Conservation (phyloP, 208 protist species). For the Pavlovales sp. region DNA sequence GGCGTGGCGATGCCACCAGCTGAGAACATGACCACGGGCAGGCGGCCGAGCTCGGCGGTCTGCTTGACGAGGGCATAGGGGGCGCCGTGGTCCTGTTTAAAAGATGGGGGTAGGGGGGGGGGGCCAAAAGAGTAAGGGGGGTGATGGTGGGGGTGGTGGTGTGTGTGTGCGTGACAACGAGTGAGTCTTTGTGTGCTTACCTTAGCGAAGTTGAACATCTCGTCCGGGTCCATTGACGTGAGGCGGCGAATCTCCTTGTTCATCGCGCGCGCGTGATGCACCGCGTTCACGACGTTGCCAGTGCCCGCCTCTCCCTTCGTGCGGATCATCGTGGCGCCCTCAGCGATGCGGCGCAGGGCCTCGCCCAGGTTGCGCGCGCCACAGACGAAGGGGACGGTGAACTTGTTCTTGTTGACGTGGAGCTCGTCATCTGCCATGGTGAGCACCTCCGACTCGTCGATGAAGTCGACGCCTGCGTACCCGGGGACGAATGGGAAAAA, state of each 20-base stretch:
- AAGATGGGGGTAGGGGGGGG: no score
- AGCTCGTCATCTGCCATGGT: slow-evolving; percentile 71
- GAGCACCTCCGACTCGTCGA: slow-evolving; percentile 79
- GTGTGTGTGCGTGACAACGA: no score
- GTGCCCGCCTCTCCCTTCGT: slow-evolving; percentile 81
- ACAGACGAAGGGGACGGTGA: slow-evolving; percentile 78
- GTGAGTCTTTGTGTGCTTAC: no score
- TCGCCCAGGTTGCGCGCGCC: slow-evolving; percentile 74
- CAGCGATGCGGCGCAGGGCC: slow-evolving; percentile 73
- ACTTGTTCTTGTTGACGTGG: slow-evolving; percentile 76
- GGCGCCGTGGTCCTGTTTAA: slow-evolving; percentile 54
- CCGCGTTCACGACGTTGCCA: slow-evolving; percentile 77
- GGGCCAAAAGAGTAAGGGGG: background rate
- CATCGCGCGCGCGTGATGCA: slow-evolving; percentile 68
- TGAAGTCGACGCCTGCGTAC: slow-evolving; percentile 70
- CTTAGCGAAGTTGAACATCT: slow-evolving; percentile 61
- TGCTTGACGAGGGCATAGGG: slow-evolving; percentile 66
- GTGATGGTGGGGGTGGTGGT: background rate
- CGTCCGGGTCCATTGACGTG: slow-evolving; percentile 69
- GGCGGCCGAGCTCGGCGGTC: slow-evolving; percentile 64
- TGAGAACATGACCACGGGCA: slow-evolving; percentile 81
- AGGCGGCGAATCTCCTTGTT: slow-evolving; percentile 66
- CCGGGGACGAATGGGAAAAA: no score
- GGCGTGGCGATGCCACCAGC: slow-evolving; percentile 78
- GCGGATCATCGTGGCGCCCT: slow-evolving; percentile 76